Evolutionary conservation across 2,329 filamentous ascomycete genomes (phyloP).

Genomic region (Ascosphaera pollenicola): DNA sequence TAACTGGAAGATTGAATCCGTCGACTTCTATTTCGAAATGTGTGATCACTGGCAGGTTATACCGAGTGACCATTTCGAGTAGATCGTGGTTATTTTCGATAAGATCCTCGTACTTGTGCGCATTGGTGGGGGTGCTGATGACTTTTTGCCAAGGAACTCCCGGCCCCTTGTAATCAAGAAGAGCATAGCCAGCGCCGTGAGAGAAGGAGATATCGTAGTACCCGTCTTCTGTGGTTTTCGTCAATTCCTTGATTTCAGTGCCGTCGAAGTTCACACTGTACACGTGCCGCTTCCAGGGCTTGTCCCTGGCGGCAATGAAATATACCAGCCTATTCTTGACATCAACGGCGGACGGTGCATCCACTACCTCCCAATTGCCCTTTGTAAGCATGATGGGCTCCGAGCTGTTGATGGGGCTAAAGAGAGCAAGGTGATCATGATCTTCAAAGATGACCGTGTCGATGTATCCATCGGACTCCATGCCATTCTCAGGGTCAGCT

Average conservation of each 20-base stretch:
- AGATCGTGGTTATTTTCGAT: constrained; percentile 62
- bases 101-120: constrained; percentile 39
- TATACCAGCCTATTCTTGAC: constrained; percentile 73
- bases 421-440: constrained; percentile 83
- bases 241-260: constrained; percentile 47
- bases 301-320: constrained; percentile 69
- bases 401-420: constrained; percentile 63
- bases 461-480: constrained; percentile 70
- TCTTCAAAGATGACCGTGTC: constrained; percentile 74
- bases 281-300: constrained; percentile 71
- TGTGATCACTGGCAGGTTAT: constrained; percentile 62
- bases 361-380: constrained; percentile 78
- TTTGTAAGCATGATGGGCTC: constrained; percentile 71
- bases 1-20: constrained; percentile 46
- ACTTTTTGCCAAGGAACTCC: constrained; percentile 80
- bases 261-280: constrained; percentile 79
- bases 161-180: constrained; percentile 71
- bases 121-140: constrained; percentile 54
- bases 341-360: constrained; percentile 67
- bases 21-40: constrained; percentile 75
- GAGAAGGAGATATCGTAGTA: constrained; percentile 79
- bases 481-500: constrained; percentile 53
- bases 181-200: constrained; percentile 52
- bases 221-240: constrained; percentile 48
- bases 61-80: constrained; percentile 43